phyloP scores from a whole-genome alignment of 495 filamentous ascomycete genomes.

The Aspergillus mulundensis region DNA sequence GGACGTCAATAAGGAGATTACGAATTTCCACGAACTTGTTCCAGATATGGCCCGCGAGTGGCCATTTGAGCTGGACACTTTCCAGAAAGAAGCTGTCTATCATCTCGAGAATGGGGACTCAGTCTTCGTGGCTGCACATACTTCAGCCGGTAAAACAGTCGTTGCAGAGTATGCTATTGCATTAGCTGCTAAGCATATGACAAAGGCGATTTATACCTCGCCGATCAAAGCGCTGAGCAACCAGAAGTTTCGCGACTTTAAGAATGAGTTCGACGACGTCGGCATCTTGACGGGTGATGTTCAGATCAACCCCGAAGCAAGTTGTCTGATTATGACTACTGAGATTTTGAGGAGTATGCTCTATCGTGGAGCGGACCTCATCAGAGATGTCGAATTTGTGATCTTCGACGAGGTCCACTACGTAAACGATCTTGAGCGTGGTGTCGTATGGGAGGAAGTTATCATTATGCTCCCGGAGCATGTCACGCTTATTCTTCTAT shows the following conservation, averaged over 20 bases:
- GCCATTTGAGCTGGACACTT: constrained; percentile 96
- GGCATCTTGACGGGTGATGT: constrained; percentile 97
- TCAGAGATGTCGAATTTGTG: constrained; percentile 96
- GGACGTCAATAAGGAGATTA: constrained; percentile 83
- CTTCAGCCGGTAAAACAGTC: constrained; percentile 96
- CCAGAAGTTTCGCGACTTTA: constrained; percentile 96
- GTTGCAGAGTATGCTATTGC: constrained; percentile 98
- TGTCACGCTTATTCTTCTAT: constrained; percentile 90
- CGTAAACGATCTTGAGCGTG: constrained; percentile 94
- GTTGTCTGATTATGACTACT: constrained; percentile 98
- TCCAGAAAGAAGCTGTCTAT: constrained; percentile 97
- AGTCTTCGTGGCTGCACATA: constrained; percentile 98
- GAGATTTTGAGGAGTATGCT: constrained; percentile 98
- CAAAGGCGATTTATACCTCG: constrained; percentile 97
- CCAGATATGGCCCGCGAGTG: constrained; percentile 94
- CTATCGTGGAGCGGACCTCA: constrained; percentile 92
- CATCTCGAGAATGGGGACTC: constrained; percentile 96
- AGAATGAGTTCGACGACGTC: constrained; percentile 84
- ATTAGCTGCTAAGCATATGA: constrained; percentile 94
- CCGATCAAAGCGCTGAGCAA: constrained; percentile 98
- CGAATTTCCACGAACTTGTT: constrained; percentile 88
- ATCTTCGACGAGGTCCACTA: constrained; percentile 99
- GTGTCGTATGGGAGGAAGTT: constrained; percentile 98
- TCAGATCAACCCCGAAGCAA: constrained; percentile 96
- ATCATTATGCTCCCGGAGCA: constrained; percentile 99